Base-by-base conservation (phyloP, 352 stramenopile species). In the Globisporangium spiculum region DNA sequence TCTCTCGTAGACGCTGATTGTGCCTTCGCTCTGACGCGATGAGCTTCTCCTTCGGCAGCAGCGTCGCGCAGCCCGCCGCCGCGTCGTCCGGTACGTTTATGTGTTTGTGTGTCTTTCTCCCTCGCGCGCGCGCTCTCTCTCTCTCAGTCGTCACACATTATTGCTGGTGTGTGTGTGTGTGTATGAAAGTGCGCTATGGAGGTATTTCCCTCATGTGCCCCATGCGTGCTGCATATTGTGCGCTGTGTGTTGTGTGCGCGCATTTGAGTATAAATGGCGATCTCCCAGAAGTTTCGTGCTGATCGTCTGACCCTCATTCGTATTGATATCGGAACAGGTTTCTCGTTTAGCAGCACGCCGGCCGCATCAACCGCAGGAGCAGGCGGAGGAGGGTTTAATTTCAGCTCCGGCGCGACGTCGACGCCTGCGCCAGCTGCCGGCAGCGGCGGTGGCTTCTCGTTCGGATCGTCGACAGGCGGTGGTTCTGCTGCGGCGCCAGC, bases 261-360 rank as follows among this genome's bases (percentile, higher is more conserved):
- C 34, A 7, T 38, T 38, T 38, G 34, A 12, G 6, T 38, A 12
- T 38, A 12, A 12, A 38, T 44, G 36, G 36, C 36, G 9, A 10
- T 44, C 9, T 16, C 4, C 36, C 12, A 4, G 6, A 5, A 3
- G 41, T 16, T 50, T 20, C 12, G 16, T n/a, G 38, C 38, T 48
- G 14, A 48, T 20, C 3, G 16, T n/a, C 6, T 7, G 41, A 22
- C 20, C 9, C 24, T 18, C 36, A 12, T 50, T 6, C 34, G 14
- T 41, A 70, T 18, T 44, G 36, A 14, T 41, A 14, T 41, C 8
- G 34, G 34, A 16, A 44, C 73, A 75, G 68, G 73, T 65, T 88
- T 88, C 55, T 83, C 68, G 44, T 87, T 87, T 44, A 70, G 77
- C 52, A 55, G 27, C 50, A 73, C 79, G 14, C 58, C 79, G 18